These are phyloP conservation scores for Chlamydomonas sp. DNA, from an alignment of 139 green algal species.

Conservation along the genomic window DNA sequence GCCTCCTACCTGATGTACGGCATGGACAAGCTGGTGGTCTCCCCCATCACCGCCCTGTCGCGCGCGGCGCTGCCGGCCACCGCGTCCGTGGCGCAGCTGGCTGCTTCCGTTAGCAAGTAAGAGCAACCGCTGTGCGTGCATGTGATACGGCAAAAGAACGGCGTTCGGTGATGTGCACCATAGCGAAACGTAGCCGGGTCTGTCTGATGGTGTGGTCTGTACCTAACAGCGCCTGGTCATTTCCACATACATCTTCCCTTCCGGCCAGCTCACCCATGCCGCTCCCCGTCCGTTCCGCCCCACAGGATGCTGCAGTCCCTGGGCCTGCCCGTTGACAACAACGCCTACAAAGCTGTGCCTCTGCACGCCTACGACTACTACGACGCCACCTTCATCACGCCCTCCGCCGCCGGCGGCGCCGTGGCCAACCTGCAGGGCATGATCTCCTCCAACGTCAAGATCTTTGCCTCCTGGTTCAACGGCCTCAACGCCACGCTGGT, in stretches of 20 bases:
- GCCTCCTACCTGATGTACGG: not conserved
- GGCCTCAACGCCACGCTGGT: not conserved
- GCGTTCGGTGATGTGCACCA: no score
- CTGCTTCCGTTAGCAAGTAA: not conserved
- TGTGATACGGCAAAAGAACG: no score
- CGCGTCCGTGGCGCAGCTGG: not conserved
- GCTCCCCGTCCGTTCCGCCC: no score
- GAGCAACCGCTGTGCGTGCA: no score
- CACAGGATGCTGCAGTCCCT: not conserved
- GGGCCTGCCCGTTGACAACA: not conserved
- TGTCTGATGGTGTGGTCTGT: no score
- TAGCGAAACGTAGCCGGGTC: no score
- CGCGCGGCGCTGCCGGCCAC: not conserved
- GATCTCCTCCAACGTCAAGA: not conserved
- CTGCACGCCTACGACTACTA: not conserved
- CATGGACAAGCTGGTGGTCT: not conserved
- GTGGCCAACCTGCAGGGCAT: not conserved
- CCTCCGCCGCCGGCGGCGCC: no score
- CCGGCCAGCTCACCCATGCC: no score
- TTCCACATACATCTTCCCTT: no score
- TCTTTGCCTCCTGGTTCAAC: not conserved
- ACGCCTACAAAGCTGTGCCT: not conserved
- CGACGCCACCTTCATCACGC: not conserved
- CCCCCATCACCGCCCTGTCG: no score
- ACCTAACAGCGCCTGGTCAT: no score